phyloP scores from a whole-genome alignment of 805 yeast genomes.

The Metschnikowia matae region DNA sequence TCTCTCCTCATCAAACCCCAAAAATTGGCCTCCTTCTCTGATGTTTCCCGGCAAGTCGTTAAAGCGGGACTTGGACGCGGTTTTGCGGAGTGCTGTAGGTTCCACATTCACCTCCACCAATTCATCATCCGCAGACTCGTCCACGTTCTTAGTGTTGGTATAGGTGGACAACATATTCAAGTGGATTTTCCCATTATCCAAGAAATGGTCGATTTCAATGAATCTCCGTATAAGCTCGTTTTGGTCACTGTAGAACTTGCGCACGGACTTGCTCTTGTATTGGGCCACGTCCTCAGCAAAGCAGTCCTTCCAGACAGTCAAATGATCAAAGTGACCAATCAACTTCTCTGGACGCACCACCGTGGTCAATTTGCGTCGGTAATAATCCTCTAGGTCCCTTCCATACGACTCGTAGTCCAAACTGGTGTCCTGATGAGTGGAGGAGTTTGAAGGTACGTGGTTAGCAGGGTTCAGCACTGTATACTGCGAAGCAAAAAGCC shows the following conservation, averaged over 20 bases:
- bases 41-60: conserved; percentile 58
- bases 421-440: conserved; percentile 6
- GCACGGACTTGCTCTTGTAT: conserved; percentile 25
- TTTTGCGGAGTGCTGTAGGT: conserved; percentile 10
- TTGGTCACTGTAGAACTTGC: conserved; percentile 51
- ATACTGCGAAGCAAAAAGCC: conserved; percentile 25
- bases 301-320: conserved; percentile 31
- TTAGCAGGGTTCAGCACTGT: conserved; percentile 29
- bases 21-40: conserved; percentile 50
- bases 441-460: conserved; percentile 9
- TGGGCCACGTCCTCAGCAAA: conserved; percentile 15
- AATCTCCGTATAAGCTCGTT: conserved; percentile 57
- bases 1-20: conserved; percentile 46
- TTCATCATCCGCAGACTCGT: conserved; percentile 16
- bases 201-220: conserved; percentile 55
- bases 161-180: conserved; percentile 60
- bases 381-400: conserved; percentile 22
- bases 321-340: conserved; percentile 28
- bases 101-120: conserved; percentile 8
- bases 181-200: conserved; percentile 66
- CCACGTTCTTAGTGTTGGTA: conserved; percentile 23
- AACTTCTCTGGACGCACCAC: conserved; percentile 31
- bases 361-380: conserved; percentile 22
- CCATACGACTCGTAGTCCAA: conserved; percentile 6
- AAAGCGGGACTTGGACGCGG: conserved; percentile 24